phyloP scores from a whole-genome alignment of 805 yeast genomes.

The Starmerella apis region DNA sequence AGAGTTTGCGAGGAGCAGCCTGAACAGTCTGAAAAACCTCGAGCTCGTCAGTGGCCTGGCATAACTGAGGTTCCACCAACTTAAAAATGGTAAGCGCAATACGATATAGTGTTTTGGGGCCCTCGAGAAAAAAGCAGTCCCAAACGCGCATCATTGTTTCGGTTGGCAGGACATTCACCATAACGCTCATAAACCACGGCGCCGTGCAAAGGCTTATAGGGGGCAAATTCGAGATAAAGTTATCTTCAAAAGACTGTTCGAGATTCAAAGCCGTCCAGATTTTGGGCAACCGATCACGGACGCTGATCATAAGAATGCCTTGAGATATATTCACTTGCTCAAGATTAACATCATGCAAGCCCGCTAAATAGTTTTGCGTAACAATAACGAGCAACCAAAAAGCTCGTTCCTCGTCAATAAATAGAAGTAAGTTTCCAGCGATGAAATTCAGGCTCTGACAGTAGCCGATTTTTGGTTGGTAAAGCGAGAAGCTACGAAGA shows the following conservation, averaged over 20 bases:
- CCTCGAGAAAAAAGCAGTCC: conserved; percentile 93
- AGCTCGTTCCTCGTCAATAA: conserved; percentile 79
- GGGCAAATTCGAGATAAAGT: conserved; percentile 62
- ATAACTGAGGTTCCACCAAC: conserved; percentile 56
- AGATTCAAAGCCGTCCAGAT: conserved; percentile 54
- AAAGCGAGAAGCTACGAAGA: conserved; percentile 68
- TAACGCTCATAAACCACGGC: conserved; percentile 97
- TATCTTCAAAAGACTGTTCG: conserved; percentile 35
- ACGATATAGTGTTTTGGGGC: conserved; percentile 74
- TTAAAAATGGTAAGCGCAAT: conserved; percentile 71
- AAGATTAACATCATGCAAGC: conserved; percentile 76
- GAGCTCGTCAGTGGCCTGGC: conserved; percentile 38
- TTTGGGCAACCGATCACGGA: conserved; percentile 71
- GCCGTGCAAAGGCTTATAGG: conserved; percentile 90
- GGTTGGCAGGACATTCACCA: conserved; percentile 79
- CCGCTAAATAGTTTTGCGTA: conserved; percentile 76
- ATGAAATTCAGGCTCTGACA: conserved; percentile 91
- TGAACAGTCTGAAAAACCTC: conserved; percentile 78
- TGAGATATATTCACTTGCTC: conserved; percentile 95
- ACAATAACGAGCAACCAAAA: conserved; percentile 94
- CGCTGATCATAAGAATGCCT: conserved; percentile 81
- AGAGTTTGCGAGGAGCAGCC: conserved; percentile 46
- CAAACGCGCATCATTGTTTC: conserved; percentile 82
- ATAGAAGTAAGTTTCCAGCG: conserved; percentile 73
- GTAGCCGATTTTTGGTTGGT: conserved; percentile 84